These are phyloP conservation scores for Kwoniella heveanensis DNA, from an alignment of 768 basidiomycete genomes.

Conservation along the genomic window DNA sequence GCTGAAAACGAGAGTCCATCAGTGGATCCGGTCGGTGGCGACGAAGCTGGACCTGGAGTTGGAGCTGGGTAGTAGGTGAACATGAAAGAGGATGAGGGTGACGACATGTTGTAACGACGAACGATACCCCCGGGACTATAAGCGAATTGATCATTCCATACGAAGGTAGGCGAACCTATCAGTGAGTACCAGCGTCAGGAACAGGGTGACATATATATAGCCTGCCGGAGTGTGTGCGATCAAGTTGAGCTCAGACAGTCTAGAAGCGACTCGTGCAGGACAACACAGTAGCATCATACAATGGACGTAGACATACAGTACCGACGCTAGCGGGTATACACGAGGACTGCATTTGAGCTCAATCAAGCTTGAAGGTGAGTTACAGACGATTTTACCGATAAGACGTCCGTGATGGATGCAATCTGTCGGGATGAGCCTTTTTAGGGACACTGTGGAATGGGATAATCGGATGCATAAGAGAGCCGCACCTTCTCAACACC, in stretches of 20 bases:
- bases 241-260: not conserved
- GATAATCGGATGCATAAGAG: no score
- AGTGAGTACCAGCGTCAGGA: no score
- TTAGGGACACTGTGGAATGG: not conserved
- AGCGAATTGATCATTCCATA: no score
- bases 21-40: not conserved
- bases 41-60: not conserved
- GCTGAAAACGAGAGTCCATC: not conserved
- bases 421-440: not conserved
- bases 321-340: not conserved
- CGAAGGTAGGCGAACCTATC: not conserved
- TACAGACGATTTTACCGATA: not conserved
- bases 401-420: no score
- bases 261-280: no score
- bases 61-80: not conserved
- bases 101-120: no score
- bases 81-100: not conserved
- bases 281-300: not conserved
- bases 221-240: not conserved
- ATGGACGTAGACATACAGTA: no score
- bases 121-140: no score
- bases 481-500: no score
- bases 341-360: not conserved
- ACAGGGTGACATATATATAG: no score
- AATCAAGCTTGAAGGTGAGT: no score